Percentiles rank a stretch among this genome's conserved stretches.
These are phyloP conservation scores for Perilla frutescens DNA, from an alignment of 257 asterid species.

Conservation along the genomic window DNA sequence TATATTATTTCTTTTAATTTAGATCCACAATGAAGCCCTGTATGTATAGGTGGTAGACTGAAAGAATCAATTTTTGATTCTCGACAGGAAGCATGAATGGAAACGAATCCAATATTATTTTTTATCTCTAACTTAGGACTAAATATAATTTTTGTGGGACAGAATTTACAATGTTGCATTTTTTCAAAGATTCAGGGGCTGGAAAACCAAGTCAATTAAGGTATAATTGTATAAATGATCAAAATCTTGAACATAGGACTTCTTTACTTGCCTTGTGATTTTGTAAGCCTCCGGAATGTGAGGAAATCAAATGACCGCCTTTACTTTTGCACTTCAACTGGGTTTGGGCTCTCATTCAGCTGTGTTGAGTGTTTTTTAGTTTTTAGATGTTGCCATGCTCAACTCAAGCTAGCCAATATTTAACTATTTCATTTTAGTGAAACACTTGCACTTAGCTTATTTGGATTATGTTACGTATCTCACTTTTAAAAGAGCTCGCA, in stretches of 20 bases:
- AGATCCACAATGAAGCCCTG: no score
- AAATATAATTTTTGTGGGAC: background rate
- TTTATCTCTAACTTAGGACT: background rate
- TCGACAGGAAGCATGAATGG: background rate
- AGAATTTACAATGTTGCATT: background rate
- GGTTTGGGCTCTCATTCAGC: constrained; percentile 2
- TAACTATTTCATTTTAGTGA: background rate
- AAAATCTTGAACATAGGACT: no score
- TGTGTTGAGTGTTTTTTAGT: background rate
- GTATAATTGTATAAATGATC: background rate
- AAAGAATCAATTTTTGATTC: background rate
- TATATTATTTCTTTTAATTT: background rate
- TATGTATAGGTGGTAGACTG: background rate
- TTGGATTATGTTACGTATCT: background rate
- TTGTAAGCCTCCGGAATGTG: background rate
- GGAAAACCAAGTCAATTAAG: background rate
- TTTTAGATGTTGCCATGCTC: background rate
- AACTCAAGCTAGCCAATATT: background rate
- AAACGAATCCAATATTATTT: background rate
- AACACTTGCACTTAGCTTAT: background rate
- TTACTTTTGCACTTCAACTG: constrained; percentile 2
- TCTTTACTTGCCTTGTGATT: no score
- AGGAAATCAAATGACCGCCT: background rate
- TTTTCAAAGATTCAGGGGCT: background rate
- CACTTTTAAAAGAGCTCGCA: background rate